A percentile compares a stretch with the other conserved stretches of the same genome.
phyloP scores from a whole-genome alignment of 225 moss, liverwort and hornwort species.

The Pleurozium schreberi region DNA sequence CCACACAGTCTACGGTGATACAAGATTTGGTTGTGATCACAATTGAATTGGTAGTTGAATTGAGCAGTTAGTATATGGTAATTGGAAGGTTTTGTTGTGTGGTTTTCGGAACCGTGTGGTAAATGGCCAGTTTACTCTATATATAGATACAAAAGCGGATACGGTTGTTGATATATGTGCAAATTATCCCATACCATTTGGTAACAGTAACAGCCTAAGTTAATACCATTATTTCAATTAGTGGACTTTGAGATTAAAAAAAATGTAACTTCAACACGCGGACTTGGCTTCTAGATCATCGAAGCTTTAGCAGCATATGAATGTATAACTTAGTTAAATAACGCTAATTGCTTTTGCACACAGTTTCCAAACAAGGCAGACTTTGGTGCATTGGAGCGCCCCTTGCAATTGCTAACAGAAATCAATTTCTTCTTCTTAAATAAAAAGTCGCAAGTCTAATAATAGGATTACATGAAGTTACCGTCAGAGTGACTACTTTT shows the following conservation, averaged over 20 bases:
- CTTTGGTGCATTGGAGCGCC: neutral
- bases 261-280: neutral
- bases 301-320: neutral
- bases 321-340: neutral
- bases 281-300: neutral
- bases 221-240: neutral
- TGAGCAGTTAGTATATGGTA: too few species aligned
- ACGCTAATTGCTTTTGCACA: neutral
- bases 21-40: too few species aligned
- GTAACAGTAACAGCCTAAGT: neutral
- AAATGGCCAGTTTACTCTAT: too few species aligned
- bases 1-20: too few species aligned
- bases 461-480: neutral
- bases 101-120: too few species aligned
- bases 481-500: neutral
- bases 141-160: too few species aligned
- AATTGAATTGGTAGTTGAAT: too few species aligned
- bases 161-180: too few species aligned
- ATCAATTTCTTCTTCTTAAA: too few species aligned
- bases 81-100: too few species aligned
- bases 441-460: too few species aligned
- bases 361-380: neutral
- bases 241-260: neutral
- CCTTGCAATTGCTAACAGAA: neutral
- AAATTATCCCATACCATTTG: neutral